Base-by-base conservation (phyloP, 2,329 filamentous ascomycete genomes). In the Coniella lustricola region DNA sequence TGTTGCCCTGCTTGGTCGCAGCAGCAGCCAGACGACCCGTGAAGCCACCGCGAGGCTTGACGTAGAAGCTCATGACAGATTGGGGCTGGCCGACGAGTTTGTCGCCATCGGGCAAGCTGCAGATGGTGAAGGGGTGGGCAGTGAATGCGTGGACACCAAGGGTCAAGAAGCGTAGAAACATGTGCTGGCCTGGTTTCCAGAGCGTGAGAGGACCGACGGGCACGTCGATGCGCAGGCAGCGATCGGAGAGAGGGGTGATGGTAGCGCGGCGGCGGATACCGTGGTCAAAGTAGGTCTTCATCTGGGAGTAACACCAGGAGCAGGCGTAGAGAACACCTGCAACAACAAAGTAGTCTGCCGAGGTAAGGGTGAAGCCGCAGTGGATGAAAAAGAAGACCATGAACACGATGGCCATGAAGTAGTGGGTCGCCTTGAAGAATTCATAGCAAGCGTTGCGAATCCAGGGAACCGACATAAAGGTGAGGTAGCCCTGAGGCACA, bases 51-150 rank as follows among this genome's bases (percentile, higher is more conserved):
- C 39, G 47, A 12, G 47, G 40, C 17, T 42, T 43, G 7, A 49
- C 40, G 36, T 38, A 44, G n/a, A 49, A 49, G 16, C 22, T 39
- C 35, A 49, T 34, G 35, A 37, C 34, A 9, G 25, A 44, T 3
- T 21, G 7, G 7, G 45, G 45, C 20, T n/a, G 29, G 45, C 45
- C 45, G 29, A 40, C 17, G 32, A 38, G 32, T 13, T 20, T n/a
- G 36, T 34, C 41, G 16, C 14, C 3, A 40, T 38, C 37, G 21
- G 44, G 44, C 5, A 55, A 20, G 9, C 47, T 50, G 33, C 49
- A 54, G 16, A 54, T 47, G n/a, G 53, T 55, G 14, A 56, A 56
- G 0, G 55, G 55, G 35, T 56, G 55, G 3, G 49, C 36, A 2
- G 55, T 55, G 13, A 53, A 29, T 3, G 45, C 45, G 33, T 55